Conservation (phyloP, 345 rosid species). For the Erysimum cheiranthoides region DNA sequence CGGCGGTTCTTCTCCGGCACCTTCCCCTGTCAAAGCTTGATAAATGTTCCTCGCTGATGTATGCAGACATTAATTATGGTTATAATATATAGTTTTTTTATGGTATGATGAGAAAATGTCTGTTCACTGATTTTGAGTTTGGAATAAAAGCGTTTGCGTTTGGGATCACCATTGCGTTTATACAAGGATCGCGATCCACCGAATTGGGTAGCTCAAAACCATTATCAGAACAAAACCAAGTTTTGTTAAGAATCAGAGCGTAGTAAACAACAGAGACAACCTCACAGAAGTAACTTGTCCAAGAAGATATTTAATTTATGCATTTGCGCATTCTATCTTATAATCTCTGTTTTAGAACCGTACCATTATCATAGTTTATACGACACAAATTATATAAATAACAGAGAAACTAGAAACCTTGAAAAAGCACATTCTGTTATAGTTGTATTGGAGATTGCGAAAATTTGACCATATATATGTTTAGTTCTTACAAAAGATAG, state of each 20-base stretch:
- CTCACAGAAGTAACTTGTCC: background rate
- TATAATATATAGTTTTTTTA: background rate
- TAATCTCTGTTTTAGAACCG: background rate
- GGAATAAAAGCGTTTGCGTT: background rate
- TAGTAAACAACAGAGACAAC: background rate
- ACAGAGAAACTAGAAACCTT: background rate
- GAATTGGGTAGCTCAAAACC: background rate
- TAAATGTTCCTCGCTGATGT: conserved; percentile 2
- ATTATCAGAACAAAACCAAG: background rate
- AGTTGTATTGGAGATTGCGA: background rate
- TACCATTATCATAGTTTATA: background rate
- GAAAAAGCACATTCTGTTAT: background rate
- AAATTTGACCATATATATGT: background rate
- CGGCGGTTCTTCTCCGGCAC: conserved; percentile 38
- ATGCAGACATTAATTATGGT: conserved; percentile 16
- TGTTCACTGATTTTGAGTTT: conserved; percentile 8
- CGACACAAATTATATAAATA: background rate
- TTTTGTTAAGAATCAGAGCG: background rate
- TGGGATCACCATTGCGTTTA: background rate
- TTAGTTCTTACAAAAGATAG: background rate
- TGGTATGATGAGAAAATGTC: background rate
- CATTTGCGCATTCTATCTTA: background rate
- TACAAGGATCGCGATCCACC: background rate
- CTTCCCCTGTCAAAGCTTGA: conserved; percentile 30
- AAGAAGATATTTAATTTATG: background rate